Conservation (phyloP, 164 flowering plant genomes). For the Brasenia schreberi region DNA sequence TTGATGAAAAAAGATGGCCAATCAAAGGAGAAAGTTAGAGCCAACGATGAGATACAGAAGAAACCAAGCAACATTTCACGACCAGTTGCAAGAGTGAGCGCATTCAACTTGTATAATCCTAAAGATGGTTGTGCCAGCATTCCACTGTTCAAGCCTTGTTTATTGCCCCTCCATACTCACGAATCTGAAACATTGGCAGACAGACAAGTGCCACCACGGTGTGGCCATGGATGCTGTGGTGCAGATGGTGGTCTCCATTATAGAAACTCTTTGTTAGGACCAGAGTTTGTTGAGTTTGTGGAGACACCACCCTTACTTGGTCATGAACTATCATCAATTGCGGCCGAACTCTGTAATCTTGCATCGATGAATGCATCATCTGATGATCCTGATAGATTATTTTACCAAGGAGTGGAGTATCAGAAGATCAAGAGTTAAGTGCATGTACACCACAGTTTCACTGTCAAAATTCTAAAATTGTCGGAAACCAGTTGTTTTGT, state of each 20-base stretch:
- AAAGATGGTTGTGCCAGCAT: slow-evolving; percentile 17
- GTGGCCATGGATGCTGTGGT: slow-evolving; percentile 69
- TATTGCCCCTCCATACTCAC: slow-evolving; percentile 22
- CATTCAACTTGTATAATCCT: slow-evolving; percentile 44
- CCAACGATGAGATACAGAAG: slow-evolving; percentile 12
- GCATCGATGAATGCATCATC: slow-evolving; percentile 42
- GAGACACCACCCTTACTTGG: slow-evolving; percentile 54
- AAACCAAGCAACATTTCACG: slow-evolving; percentile 34
- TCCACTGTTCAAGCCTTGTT: slow-evolving; percentile 14
- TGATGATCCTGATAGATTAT: not conserved
- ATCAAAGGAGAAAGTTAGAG: slow-evolving; percentile 5
- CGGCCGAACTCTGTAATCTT: slow-evolving; percentile 53
- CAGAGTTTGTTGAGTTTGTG: slow-evolving; percentile 62
- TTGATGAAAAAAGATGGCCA: not conserved
- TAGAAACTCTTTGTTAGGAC: slow-evolving; percentile 50
- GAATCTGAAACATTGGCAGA: slow-evolving; percentile 32
- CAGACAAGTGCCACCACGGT: slow-evolving; percentile 44
- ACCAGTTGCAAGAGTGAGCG: slow-evolving; percentile 68
- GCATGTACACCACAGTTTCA: not conserved
- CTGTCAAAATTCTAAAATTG: not conserved
- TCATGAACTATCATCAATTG: slow-evolving; percentile 54
- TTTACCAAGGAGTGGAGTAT: not conserved
- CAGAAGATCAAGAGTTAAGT: not conserved
- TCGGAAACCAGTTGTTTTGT: not conserved
- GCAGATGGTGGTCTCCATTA: slow-evolving; percentile 4